Evolutionary conservation across 176 grass and related monocot species (phyloP).

Genomic region (Triticum turgidum): DNA sequence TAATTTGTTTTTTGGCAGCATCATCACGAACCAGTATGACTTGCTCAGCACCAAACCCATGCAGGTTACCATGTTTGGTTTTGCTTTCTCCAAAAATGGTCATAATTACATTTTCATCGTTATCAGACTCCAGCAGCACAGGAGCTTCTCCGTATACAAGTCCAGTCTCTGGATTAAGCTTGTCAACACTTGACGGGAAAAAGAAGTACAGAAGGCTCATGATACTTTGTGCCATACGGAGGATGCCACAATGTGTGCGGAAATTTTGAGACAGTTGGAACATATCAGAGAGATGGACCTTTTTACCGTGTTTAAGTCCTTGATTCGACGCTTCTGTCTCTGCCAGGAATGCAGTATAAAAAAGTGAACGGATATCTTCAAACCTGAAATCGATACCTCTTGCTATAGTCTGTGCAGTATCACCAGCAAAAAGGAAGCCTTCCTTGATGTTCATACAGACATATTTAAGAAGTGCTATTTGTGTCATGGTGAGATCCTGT

Average conservation of each 20-base stretch:
- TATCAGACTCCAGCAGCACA: no score
- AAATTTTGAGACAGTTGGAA: conserved; percentile 92
- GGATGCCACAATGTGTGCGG: conserved; percentile 74
- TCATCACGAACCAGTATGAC: no score
- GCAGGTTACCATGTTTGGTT: no score
- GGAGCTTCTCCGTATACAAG: no score
- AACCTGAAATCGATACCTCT: conserved; percentile 92
- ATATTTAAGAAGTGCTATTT: conserved; percentile 75
- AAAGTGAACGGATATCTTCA: conserved; percentile 77
- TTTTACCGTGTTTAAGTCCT: conserved; percentile 45
- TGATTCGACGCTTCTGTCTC: conserved; percentile 21
- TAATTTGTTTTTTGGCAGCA: no score
- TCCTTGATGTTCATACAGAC: conserved; percentile 71
- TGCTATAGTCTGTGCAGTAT: conserved; percentile 87
- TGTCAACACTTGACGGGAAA: no score
- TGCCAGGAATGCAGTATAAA: conserved; percentile 68
- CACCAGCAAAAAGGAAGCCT: conserved; percentile 87
- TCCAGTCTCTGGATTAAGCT: no score
- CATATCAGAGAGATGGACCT: conserved; percentile 41
- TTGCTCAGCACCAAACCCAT: no score
- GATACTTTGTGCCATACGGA: conserved; percentile 36
- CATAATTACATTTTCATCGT: no score
- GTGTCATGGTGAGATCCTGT: conserved; percentile 82
- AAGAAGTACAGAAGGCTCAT: no score
- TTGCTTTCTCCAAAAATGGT: no score